These are phyloP conservation scores for Teratosphaeria zuluensis DNA, from an alignment of 2,329 filamentous ascomycete species.

Conservation along the genomic window DNA sequence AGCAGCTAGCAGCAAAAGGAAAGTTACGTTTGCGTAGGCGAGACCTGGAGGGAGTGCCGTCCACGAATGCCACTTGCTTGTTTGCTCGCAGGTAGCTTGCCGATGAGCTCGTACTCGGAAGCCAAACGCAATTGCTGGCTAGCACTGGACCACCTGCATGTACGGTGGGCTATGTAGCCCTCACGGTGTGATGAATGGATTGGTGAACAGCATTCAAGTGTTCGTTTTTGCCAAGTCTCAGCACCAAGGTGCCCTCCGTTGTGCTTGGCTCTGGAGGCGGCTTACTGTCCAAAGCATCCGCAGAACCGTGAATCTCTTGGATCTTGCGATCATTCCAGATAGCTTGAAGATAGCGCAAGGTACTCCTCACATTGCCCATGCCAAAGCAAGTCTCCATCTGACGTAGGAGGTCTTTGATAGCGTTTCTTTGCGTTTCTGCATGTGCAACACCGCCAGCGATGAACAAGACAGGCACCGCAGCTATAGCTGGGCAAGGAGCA, in stretches of 20 bases:
- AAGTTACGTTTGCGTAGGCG: background rate
- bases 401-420: background rate
- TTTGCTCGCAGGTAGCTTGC: background rate
- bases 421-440: background rate
- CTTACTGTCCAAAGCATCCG: background rate
- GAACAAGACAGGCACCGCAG: background rate
- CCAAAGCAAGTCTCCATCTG: background rate
- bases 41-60: background rate
- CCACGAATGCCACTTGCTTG: background rate
- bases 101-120: background rate
- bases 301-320: background rate
- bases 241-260: background rate
- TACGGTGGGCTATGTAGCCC: background rate
- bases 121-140: background rate
- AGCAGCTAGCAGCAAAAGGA: background rate
- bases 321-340: background rate
- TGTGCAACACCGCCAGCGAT: background rate
- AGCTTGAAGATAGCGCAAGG: background rate
- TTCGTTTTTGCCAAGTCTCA: background rate
- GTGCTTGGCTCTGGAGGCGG: background rate
- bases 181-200: background rate
- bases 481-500: background rate
- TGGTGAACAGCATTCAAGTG: background rate
- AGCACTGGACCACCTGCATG: background rate
- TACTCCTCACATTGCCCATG: background rate